These are phyloP conservation scores for Hevea brasiliensis DNA, from an alignment of 345 rosid genomes.

Conservation along the genomic window DNA sequence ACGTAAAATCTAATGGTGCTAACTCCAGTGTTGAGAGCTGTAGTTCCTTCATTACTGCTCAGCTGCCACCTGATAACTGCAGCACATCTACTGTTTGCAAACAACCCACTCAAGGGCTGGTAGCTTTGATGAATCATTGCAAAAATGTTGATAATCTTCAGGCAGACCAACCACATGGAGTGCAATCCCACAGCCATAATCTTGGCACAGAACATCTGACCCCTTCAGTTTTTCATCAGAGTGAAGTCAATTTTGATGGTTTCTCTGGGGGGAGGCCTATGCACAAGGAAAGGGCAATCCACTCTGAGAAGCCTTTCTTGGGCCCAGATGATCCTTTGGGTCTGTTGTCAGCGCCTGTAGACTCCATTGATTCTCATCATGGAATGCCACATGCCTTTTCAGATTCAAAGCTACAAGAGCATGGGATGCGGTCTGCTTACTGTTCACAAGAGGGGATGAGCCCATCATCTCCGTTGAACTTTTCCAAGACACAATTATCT, in stretches of 20 bases:
- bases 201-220: conserved; percentile 16
- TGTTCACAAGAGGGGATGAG: conserved; percentile 57
- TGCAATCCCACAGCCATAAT: conserved; percentile 25
- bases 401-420: conserved; percentile 58
- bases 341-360: conserved; percentile 43
- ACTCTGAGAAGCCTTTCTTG: conserved; percentile 38
- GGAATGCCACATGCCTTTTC: conserved; percentile 60
- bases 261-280: conserved; percentile 32
- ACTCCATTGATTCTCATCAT: conserved; percentile 41
- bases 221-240: conserved; percentile 23
- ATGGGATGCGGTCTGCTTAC: conserved; percentile 44
- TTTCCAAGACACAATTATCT: conserved; percentile 37
- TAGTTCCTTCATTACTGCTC: conserved; percentile 47
- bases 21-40: conserved; percentile 52
- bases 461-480: conserved; percentile 48
- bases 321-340: conserved; percentile 31
- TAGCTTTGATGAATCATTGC: conserved; percentile 20
- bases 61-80: conserved; percentile 33
- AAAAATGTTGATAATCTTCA: conserved; percentile 35
- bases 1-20: conserved; percentile 32
- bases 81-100: conserved; percentile 22
- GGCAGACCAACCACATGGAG: conserved; percentile 32
- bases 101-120: conserved; percentile 17
- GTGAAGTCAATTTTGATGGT: conserved; percentile 27
- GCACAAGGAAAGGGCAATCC: conserved; percentile 37